A percentile compares a stretch with the other conserved stretches of the same genome.
These are phyloP conservation scores for Pezicula carpinea DNA, from an alignment of 2,329 filamentous ascomycete genomes.

Conservation along the genomic window DNA sequence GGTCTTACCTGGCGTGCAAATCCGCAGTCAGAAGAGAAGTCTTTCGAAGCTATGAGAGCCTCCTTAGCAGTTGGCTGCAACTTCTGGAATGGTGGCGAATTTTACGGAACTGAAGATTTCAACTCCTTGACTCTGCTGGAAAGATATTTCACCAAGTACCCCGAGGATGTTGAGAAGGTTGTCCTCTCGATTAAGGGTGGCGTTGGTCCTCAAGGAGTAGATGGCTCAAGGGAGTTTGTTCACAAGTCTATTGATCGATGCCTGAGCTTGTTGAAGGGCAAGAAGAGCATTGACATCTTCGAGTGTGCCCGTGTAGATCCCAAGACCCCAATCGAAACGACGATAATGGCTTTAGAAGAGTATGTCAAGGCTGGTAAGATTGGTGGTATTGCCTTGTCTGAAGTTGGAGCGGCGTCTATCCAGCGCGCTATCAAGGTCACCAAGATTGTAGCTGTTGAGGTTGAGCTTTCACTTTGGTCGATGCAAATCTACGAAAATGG, in stretches of 20 bases:
- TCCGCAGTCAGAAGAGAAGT: constrained; percentile 37
- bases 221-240: constrained; percentile 49
- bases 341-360: constrained; percentile 26
- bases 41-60: constrained; percentile 49
- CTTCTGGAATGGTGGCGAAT: constrained; percentile 60
- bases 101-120: constrained; percentile 55
- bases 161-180: constrained; percentile 57
- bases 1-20: constrained; percentile 23
- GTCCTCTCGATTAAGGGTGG: constrained; percentile 59
- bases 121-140: constrained; percentile 55
- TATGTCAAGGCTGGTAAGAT: constrained; percentile 39
- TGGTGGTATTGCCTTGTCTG: constrained; percentile 38
- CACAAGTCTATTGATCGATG: constrained; percentile 55
- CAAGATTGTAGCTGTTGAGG: constrained; percentile 41
- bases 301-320: constrained; percentile 46
- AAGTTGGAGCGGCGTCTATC: constrained; percentile 38
- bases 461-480: constrained; percentile 39
- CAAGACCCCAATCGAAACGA: constrained; percentile 35
- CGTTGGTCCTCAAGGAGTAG: constrained; percentile 33
- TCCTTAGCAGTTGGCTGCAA: constrained; percentile 40
- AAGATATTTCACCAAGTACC: constrained; percentile 56
- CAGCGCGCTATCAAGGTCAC: constrained; percentile 33
- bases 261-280: constrained; percentile 41
- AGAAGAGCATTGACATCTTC: constrained; percentile 51
- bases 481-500: constrained; percentile 33